Base-by-base conservation (phyloP, 495 filamentous ascomycete genomes). In the Cercophora sp. region DNA sequence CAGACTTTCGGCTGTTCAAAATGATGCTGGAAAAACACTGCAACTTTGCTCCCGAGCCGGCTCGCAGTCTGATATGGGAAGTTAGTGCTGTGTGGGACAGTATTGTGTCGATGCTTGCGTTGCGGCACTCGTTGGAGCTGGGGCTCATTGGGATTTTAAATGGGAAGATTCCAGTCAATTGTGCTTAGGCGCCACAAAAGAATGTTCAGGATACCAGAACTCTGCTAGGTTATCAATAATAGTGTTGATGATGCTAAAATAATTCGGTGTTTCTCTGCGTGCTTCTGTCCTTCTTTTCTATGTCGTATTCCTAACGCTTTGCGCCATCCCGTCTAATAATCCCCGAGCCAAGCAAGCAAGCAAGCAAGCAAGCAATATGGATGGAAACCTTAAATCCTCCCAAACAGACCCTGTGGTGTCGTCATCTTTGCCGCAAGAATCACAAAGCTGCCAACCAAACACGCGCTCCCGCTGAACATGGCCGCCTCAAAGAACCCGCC, bases 381-480 rank as follows among this genome's bases (percentile, higher is more conserved):
- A n/a, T n/a, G n/a, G n/a, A n/a, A n/a, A n/a, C n/a, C n/a, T 32
- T 13, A 50, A 8, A 50, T 35, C 22, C 35, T 64, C 19, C 68
- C 62, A 5, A 68, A 54, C 8, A 73, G 3, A 0, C 70, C 70
- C 39, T 69, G 51, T 8, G 46, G 47, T 2, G 64, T 66, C 1
- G 47, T 48, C 0, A 46, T 4, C 56, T 77, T 77, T 22, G 52
- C 58, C 1, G 49, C 35, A 11, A 68, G 15, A 3, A 42, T 52
- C 4, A 66, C 5, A 1, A 63, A 11, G 2, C 54, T 61, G 0
- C 69, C 70, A 5, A 57, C 55, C 27, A 79, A 19, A 31, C 67
- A 69, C 35, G 73, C 58, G 4, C 66, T 56, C 3, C 78, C 78
- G 49, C 74, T 77, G 25, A 80, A 79, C n/a, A 73, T 71, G 1